Percentiles rank a stretch among this genome's conserved stretches.
phyloP scores from a whole-genome alignment of 139 green algal species.

The Picochlorum sp. region DNA sequence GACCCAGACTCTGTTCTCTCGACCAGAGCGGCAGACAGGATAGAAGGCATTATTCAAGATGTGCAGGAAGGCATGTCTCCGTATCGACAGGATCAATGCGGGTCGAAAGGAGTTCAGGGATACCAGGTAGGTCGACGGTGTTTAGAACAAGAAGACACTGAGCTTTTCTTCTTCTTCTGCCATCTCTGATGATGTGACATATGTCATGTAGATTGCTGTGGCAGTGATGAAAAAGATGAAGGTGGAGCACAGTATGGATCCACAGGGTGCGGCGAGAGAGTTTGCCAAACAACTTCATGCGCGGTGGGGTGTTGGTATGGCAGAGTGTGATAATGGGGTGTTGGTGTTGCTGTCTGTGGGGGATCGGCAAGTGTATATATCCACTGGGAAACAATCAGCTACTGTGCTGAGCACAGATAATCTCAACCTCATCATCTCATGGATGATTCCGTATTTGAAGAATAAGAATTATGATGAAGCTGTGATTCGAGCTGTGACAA shows the following conservation, averaged over 20 bases:
- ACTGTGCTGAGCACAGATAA: constrained; percentile 14
- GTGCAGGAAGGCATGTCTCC: constrained; percentile 32
- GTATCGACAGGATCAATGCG: constrained; percentile 21
- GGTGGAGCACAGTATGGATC: background rate
- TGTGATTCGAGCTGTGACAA: constrained; percentile 33
- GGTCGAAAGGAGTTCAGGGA: constrained; percentile 13
- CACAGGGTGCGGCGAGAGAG: constrained; percentile 13
- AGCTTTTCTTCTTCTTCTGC: too few relatives aligned
- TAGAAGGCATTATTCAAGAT: constrained; percentile 43
- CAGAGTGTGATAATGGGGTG: constrained; percentile 55
- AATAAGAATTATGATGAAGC: constrained; percentile 33
- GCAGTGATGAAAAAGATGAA: constrained; percentile 46
- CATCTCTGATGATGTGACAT: too few relatives aligned
- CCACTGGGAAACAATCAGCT: constrained; percentile 22
- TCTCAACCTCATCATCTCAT: constrained; percentile 29
- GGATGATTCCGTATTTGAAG: constrained; percentile 32
- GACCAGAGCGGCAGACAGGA: constrained; percentile 16
- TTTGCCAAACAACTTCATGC: constrained; percentile 48
- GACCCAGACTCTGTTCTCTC: constrained; percentile 44
- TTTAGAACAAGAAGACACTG: too few relatives aligned
- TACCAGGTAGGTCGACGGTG: constrained; percentile 25
- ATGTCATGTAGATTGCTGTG: constrained; percentile 38
- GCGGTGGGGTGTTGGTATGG: constrained; percentile 55
- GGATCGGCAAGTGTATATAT: constrained; percentile 48
- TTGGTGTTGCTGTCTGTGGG: constrained; percentile 49